A percentile compares a stretch with the other conserved stretches of the same genome.
Evolutionary conservation across 2,329 filamentous ascomycete genomes (phyloP).

Genomic region (Metarhizium guizhouense): DNA sequence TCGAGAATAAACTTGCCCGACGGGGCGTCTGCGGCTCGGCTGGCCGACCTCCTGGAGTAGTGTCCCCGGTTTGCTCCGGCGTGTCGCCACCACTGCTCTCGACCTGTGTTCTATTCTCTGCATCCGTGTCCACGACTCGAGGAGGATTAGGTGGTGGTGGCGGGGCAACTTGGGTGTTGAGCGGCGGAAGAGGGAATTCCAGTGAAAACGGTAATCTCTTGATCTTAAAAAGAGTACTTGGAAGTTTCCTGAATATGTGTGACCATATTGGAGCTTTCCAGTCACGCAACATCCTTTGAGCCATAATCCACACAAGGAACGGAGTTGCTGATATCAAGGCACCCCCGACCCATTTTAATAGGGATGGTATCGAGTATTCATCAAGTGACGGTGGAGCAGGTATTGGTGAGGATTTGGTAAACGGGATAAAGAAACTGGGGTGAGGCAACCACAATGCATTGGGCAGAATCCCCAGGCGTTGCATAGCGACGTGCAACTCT

Average conservation of each 20-base stretch:
- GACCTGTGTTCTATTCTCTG: not conserved
- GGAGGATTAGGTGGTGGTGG: not conserved
- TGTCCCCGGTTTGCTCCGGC: conserved; percentile 21
- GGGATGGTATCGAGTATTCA: conserved; percentile 26
- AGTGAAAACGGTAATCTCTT: conserved; percentile 13
- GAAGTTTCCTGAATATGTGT: conserved; percentile 30
- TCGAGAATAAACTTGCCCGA: conserved; percentile 37
- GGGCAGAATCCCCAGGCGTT: conserved; percentile 39
- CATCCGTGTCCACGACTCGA: not conserved
- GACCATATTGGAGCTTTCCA: conserved; percentile 28
- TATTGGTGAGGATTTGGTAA: conserved; percentile 41
- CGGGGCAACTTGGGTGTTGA: not conserved
- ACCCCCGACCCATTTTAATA: conserved; percentile 35
- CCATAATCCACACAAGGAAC: conserved; percentile 36
- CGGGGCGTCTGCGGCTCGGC: conserved; percentile 24
- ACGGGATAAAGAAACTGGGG: conserved; percentile 44
- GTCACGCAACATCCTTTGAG: conserved; percentile 27
- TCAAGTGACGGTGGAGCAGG: conserved; percentile 32
- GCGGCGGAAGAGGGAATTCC: conserved; percentile 13
- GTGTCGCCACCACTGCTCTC: conserved; percentile 7
- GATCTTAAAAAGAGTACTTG: conserved; percentile 25
- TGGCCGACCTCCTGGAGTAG: conserved; percentile 17
- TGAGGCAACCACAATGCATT: conserved; percentile 32
- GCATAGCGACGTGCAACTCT: conserved; percentile 42
- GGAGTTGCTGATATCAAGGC: conserved; percentile 35